Base-by-base conservation (phyloP, 176 grass and related monocot species). In the Miscanthus lutarioriparius region DNA sequence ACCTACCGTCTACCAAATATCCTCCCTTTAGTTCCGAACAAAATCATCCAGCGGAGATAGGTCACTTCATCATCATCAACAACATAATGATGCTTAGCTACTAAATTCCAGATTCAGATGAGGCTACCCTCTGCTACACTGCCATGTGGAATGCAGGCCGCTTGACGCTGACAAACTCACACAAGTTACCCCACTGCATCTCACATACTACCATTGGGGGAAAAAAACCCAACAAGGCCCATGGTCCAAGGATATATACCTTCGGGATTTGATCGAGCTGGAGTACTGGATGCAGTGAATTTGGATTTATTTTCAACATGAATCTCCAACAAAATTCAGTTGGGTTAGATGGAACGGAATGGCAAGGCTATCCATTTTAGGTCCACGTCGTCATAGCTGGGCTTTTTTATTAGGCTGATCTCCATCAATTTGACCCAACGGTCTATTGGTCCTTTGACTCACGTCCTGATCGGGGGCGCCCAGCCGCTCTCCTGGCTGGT, bases 1-100 rank as follows among this genome's bases (percentile, higher is more conserved):
- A 75, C 72, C 45, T 51, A 75, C 72, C 48, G 53, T 45, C 45
- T 51, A 75, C 72, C 72, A 75, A 33, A 75, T 75, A 53, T 51
- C 44, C 25, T 74, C 23, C 70, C 30, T 74, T 74, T 48, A 32
- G 43, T 74, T 20, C 44, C 26, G 26, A 73, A 47, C 19, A 47
- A 32, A 49, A 49, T 32, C 23, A 7, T 30, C 71, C 72, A 74
- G 72, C 72, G 27, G 8, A 74, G 41, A 48, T 74, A 49, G 71
- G 43, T 20, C 71, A 74, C 71, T 49, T 74, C 44, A 32, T 32
- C 44, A 30, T 32, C 72, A 51, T 62, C n/a, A 62, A 74, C 51
- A 49, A 20, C 44, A 32, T 48, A 74, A 74, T 74, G 26, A 74
- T 74, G 44, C 44, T 48, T 48, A 74, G 6, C 43, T 16, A 48